A percentile compares a stretch with the other conserved stretches of the same genome.
phyloP scores from a whole-genome alignment of 2,329 filamentous ascomycete genomes.

The Trichoderma arundinaceum region DNA sequence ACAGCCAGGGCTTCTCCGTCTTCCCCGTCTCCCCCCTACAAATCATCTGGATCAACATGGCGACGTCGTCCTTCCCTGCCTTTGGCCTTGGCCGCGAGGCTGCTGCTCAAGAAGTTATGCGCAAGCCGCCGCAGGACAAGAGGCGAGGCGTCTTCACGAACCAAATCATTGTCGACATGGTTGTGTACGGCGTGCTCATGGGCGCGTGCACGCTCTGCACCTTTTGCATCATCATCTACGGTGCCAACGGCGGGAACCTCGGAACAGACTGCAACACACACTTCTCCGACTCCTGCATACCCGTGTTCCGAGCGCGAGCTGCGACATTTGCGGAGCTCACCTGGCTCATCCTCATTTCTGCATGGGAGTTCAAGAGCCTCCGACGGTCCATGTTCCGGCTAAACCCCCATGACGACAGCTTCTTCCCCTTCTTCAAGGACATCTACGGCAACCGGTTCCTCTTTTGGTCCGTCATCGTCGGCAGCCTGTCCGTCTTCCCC shows the following conservation, averaged over 20 bases:
- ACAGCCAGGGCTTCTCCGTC: slow-evolving; percentile 72
- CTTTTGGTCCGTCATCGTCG: slow-evolving; percentile 68
- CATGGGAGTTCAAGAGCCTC: slow-evolving; percentile 79
- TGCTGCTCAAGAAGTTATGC: slow-evolving; percentile 77
- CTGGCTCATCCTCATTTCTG: slow-evolving; percentile 74
- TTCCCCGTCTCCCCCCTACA: slow-evolving; percentile 86
- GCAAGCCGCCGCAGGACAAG: slow-evolving; percentile 75
- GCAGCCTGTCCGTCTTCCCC: slow-evolving; percentile 67
- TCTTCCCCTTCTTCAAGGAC: slow-evolving; percentile 63
- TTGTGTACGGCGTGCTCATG: slow-evolving; percentile 81
- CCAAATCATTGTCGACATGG: slow-evolving; percentile 79
- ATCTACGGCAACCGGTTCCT: slow-evolving; percentile 73
- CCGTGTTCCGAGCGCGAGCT: slow-evolving; percentile 72
- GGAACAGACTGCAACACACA: slow-evolving; percentile 67
- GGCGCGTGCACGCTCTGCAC: slow-evolving; percentile 68
- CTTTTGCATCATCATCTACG: slow-evolving; percentile 69
- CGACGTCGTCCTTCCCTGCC: slow-evolving; percentile 84
- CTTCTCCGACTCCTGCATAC: slow-evolving; percentile 60
- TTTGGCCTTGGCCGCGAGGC: slow-evolving; percentile 85
- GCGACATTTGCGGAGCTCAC: slow-evolving; percentile 76
- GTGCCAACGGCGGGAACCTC: slow-evolving; percentile 60
- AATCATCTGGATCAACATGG: slow-evolving; percentile 94
- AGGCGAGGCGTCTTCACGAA: slow-evolving; percentile 74
- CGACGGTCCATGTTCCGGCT: slow-evolving; percentile 74
- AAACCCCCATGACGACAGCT: slow-evolving; percentile 57